Evolutionary conservation across 768 basidiomycete species (phyloP), one percentile per base, ranked within the genome.

Genomic region (Lactarius vividus): DNA sequence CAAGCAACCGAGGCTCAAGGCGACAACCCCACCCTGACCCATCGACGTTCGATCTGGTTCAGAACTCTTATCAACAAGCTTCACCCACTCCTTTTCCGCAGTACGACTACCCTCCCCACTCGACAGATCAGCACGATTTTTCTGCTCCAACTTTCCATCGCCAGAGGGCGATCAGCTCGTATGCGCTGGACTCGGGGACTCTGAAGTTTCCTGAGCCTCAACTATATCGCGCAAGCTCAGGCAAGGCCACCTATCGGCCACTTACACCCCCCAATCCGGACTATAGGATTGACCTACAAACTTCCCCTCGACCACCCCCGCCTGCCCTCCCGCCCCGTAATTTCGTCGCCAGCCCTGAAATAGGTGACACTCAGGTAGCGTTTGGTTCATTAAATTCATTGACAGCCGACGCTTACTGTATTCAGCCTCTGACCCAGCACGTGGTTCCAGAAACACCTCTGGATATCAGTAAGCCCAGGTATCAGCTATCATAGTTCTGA

Each of bases 141-240:
- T 31, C 40, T 9, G 33, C 57, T 54, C 59, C 68, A 33, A 39
- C 28, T 9, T 70, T 56, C 59, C 68, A 63, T 18, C 70, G 70
- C 13, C 70, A 58, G 42, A 61, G 70, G 28, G 64, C 70, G 3
- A 63, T 40, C 28, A 70, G 70, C 52, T 69, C 64, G 6, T 70
- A 69, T 33, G 28, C 65, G 3, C 66, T 66, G 42, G 71, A 74
- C n/a, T 33, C 67, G 15, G 59, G 67, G 28, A 71, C 73, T 9
- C 73, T 83, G 20, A 66, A 78, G 7, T 84, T 85, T 66, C 83
- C 85, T 29, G 83, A 88, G 56, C 81, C 85, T 15, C 81, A 83
- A 67, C 65, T 85, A 33, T 77, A 81, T 64, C 81, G 83, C 60
- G 79, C 83, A 20, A 69, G 74, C 7, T 85, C 84, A 66, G 74